phyloP scores from a whole-genome alignment of 257 asterid species.

The Linaria vulgaris region DNA sequence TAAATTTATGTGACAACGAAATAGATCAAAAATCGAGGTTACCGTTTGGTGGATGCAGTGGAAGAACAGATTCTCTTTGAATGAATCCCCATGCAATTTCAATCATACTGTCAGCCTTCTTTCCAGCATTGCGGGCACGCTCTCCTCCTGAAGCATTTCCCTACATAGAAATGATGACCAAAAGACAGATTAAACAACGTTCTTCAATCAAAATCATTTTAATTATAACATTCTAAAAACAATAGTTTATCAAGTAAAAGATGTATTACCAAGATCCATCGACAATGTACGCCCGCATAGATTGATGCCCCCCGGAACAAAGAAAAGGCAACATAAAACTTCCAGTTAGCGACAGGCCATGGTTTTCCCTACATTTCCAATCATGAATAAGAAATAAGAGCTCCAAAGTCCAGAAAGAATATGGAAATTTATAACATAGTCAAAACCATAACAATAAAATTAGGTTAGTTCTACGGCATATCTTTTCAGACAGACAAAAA shows the following conservation, averaged over 20 bases:
- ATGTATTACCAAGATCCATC: conserved; percentile 76
- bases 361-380: conserved; percentile 67
- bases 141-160: conserved; percentile 99
- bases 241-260: conserved; percentile 21
- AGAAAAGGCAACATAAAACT: conserved; percentile 85
- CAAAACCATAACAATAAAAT: not conserved
- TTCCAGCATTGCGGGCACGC: conserved; percentile 73
- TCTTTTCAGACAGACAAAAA: not conserved
- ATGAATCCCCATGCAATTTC: conserved; percentile 68
- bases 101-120: conserved; percentile 60
- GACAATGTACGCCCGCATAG: conserved; percentile 77
- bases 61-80: conserved; percentile 65
- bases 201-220: not conserved
- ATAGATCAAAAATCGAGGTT: conserved; percentile 21
- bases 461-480: not conserved
- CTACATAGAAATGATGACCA: conserved; percentile 39
- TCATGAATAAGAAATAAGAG: conserved; percentile 24
- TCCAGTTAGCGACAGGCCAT: conserved; percentile 90
- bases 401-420: conserved; percentile 4
- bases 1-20: conserved; percentile 15
- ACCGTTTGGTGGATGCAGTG: conserved; percentile 69
- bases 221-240: conserved; percentile 16
- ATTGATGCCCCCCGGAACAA: conserved; percentile 93
- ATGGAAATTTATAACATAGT: not conserved
- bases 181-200: not conserved